Percentiles rank a stretch among this genome's conserved stretches.
Conservation (phyloP, 192 early-diverging fungal genomes). For the Linnemannia zychae region DNA sequence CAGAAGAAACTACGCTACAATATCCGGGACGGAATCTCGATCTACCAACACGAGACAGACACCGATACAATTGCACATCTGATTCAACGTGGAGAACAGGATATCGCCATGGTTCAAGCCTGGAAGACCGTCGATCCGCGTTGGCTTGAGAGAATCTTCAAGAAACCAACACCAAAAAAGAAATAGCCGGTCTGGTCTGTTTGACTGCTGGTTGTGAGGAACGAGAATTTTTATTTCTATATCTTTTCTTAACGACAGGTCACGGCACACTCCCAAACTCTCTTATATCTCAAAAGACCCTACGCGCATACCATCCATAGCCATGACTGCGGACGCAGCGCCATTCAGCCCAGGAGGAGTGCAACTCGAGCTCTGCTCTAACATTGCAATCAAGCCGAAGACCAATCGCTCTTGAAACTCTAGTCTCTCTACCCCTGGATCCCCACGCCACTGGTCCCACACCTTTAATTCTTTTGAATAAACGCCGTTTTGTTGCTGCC, state of each 20-base stretch:
- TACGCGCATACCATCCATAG: conserved; percentile 41
- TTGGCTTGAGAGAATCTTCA: conserved; percentile 49
- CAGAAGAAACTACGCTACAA: conserved; percentile 39
- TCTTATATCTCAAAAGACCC: conserved; percentile 39
- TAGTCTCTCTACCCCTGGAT: conserved; percentile 46
- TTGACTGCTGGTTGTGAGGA: background rate
- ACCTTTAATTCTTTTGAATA: conserved; percentile 22
- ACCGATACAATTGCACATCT: conserved; percentile 3
- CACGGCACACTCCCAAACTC: background rate
- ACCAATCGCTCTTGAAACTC: conserved; percentile 43
- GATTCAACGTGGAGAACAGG: conserved; percentile 24
- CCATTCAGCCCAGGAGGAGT: conserved; percentile 24
- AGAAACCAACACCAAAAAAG: conserved; percentile 47
- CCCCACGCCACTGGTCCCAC: conserved; percentile 47
- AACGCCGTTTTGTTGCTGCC: background rate
- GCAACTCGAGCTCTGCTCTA: conserved; percentile 41
- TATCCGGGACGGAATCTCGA: conserved; percentile 43
- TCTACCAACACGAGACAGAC: conserved; percentile 38
- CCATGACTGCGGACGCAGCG: conserved; percentile 24
- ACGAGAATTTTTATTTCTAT: background rate
- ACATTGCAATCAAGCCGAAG: conserved; percentile 30
- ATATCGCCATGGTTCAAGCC: conserved; percentile 42
- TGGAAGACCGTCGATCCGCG: conserved; percentile 35
- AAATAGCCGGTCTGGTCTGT: background rate
- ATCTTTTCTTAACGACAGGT: background rate